Evolutionary conservation across 2,329 filamentous ascomycete species (phyloP).

Genomic region (Penicillium sp.): DNA sequence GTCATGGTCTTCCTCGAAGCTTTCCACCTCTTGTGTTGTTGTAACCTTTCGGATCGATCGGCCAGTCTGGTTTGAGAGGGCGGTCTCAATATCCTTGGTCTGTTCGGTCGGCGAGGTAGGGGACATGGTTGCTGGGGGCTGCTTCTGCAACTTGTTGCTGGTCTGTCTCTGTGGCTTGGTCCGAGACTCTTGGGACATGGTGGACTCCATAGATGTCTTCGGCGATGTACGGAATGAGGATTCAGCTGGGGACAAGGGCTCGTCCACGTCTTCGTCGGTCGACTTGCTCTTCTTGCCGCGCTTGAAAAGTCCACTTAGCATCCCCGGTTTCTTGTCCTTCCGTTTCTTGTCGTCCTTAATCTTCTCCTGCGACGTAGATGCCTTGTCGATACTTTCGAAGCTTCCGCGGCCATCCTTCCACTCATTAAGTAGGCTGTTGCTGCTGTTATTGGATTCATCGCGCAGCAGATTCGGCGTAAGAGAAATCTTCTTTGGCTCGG

Average conservation of each 20-base stretch:
- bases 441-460: constrained; percentile 60
- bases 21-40: constrained; percentile 30
- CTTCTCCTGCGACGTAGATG: constrained; percentile 60
- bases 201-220: constrained; percentile 46
- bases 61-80: constrained; percentile 17
- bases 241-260: constrained; percentile 61
- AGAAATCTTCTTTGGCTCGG: constrained; percentile 96
- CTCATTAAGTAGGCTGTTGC: constrained; percentile 28
- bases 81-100: constrained; percentile 24
- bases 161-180: constrained; percentile 54
- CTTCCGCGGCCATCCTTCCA: constrained; percentile 58
- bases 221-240: constrained; percentile 44
- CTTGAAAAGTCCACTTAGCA: constrained; percentile 69
- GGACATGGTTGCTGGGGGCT: constrained; percentile 49
- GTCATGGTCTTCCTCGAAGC: constrained; percentile 22
- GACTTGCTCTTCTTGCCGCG: constrained; percentile 59
- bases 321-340: constrained; percentile 68
- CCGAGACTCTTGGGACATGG: constrained; percentile 37
- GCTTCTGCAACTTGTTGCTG: constrained; percentile 68
- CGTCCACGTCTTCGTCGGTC: constrained; percentile 48
- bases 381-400: constrained; percentile 74
- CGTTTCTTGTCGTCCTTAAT: constrained; percentile 72
- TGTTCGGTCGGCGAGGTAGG: constrained; percentile 19
- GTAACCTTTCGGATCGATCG: constrained; percentile 38
- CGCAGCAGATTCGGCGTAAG: constrained; percentile 88